Base-by-base conservation (phyloP, 2,329 filamentous ascomycete species). In the Pyricularia pennisetigena region DNA sequence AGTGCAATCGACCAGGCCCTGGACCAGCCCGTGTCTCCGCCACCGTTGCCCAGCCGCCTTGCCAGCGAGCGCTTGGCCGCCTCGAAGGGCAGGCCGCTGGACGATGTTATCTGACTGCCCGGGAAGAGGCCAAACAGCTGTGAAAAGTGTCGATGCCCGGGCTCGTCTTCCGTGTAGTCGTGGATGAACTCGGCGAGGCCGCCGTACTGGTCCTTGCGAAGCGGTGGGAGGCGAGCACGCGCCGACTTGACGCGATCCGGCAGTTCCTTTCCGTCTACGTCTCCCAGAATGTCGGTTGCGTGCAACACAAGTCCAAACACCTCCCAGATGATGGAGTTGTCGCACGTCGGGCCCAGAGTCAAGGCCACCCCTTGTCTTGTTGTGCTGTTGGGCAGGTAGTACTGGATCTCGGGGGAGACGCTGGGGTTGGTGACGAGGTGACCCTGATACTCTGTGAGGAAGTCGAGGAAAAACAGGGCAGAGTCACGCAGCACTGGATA, bases 1-100 rank as follows among this genome's bases (percentile, higher is more conserved):
- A 81, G 72, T 35, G 78, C 80, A 65, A 80, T 75, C 0, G 78
- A 73, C 80, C 80, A 82, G n/a, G 79, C 78, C 20, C 79, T 76
- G 12, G 78, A 79, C 81, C 80, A 82, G 2, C 81, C 80, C 0
- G 79, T 81, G 68, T 77, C 75, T 1, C 78, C 80, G 8, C 77
- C 76, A 16, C 70, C 70, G 35, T 62, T 57, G 14, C 30, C 32
- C 10, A 70, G 62, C n/a, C 70, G 61, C 9, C 67, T 24, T 28
- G 67, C 65, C 23, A 70, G 24, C 23, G 63, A 61, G 35, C 41
- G 57, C 64, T 65, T 68, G 28, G 68, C 70, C 14, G 67, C 64
- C 16, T 68, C 67, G 8, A 66, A 64, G 9, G 23, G 28, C 2
- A 14, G 16, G 9, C 8, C 20, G 20, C 54, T 41, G 23, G 54